phyloP scores from a whole-genome alignment of 371 early-diverging fungal genomes.

The Apophysomyces ossiformis region DNA sequence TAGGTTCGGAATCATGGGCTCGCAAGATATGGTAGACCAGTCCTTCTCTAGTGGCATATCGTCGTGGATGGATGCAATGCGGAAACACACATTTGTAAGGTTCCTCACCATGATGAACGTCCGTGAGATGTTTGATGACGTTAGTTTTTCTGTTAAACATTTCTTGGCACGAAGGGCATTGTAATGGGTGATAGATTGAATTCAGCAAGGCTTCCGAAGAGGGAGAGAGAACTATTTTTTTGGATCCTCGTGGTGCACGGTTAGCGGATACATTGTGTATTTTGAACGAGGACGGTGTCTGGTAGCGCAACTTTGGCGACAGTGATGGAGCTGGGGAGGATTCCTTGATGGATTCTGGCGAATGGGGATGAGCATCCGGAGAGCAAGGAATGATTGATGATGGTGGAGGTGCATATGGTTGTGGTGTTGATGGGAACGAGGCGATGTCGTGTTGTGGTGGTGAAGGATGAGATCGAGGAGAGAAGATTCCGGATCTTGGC shows the following conservation, averaged over 20 bases:
- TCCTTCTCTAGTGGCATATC: constrained; percentile 51
- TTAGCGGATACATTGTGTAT: not conserved
- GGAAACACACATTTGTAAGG: constrained; percentile 51
- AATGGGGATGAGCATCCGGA: constrained; percentile 11
- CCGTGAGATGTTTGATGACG: constrained; percentile 50
- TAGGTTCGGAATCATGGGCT: constrained; percentile 40
- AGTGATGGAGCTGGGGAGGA: not conserved
- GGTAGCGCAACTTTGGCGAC: not conserved
- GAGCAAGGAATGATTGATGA: not conserved
- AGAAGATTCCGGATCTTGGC: constrained; percentile 10
- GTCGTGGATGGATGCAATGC: constrained; percentile 43
- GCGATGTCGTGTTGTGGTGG: not conserved
- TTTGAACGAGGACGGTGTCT: constrained; percentile 1
- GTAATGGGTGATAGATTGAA: constrained; percentile 42
- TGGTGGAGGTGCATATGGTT: not conserved
- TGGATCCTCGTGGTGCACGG: constrained; percentile 28
- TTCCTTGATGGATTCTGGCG: constrained; percentile 10
- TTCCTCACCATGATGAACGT: constrained; percentile 46
- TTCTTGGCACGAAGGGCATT: constrained; percentile 48
- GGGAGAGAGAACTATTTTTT: constrained; percentile 36
- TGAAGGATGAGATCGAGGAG: not conserved
- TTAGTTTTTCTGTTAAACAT: constrained; percentile 48
- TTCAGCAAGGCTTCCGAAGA: constrained; percentile 35
- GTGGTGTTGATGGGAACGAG: not conserved
- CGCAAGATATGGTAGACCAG: constrained; percentile 52